A percentile compares a stretch with the other conserved stretches of the same genome.
These are phyloP conservation scores for Tylopilus sp. DNA, from an alignment of 768 basidiomycete species.

Conservation along the genomic window DNA sequence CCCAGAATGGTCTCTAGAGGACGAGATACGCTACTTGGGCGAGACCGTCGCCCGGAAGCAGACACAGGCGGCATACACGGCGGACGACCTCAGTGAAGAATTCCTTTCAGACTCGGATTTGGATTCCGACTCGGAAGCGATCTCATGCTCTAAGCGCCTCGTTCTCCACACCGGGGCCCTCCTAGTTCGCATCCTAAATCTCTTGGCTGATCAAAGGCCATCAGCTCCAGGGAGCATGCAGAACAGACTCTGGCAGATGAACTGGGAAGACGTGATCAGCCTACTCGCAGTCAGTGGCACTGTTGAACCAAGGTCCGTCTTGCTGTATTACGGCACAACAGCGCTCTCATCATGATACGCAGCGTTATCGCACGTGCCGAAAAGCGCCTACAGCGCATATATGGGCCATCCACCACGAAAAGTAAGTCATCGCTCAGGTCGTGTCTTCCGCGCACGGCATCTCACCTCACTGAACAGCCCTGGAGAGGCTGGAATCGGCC, in stretches of 20 bases:
- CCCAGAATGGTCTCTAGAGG: slow-evolving; percentile 69
- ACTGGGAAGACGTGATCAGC: slow-evolving; percentile 63
- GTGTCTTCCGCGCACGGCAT: background rate
- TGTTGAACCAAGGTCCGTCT: slow-evolving; percentile 28
- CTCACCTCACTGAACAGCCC: slow-evolving; percentile 12
- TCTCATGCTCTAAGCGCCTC: slow-evolving; percentile 33
- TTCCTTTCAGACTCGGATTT: slow-evolving; percentile 12
- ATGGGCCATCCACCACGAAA: slow-evolving; percentile 20
- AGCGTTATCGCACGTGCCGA: slow-evolving; percentile 25
- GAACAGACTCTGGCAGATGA: slow-evolving; percentile 57
- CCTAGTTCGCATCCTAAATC: slow-evolving; percentile 50
- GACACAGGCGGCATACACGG: slow-evolving; percentile 7
- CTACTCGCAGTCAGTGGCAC: slow-evolving; percentile 43
- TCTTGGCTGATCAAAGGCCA: slow-evolving; percentile 55
- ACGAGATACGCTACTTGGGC: slow-evolving; percentile 57
- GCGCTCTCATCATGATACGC: background rate
- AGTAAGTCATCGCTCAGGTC: slow-evolving; percentile 6
- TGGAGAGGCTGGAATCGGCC: slow-evolving; percentile 11
- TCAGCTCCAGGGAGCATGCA: slow-evolving; percentile 57
- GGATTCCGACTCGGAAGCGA: slow-evolving; percentile 25
- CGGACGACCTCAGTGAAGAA: slow-evolving; percentile 17
- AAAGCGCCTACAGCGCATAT: slow-evolving; percentile 30
- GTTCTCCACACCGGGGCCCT: slow-evolving; percentile 41
- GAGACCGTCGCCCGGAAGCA: slow-evolving; percentile 31
- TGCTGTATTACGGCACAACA: background rate